Evolutionary conservation across 1,284 basidiomycete species (phyloP).

Genomic region (Microbotryum scabiosae): DNA sequence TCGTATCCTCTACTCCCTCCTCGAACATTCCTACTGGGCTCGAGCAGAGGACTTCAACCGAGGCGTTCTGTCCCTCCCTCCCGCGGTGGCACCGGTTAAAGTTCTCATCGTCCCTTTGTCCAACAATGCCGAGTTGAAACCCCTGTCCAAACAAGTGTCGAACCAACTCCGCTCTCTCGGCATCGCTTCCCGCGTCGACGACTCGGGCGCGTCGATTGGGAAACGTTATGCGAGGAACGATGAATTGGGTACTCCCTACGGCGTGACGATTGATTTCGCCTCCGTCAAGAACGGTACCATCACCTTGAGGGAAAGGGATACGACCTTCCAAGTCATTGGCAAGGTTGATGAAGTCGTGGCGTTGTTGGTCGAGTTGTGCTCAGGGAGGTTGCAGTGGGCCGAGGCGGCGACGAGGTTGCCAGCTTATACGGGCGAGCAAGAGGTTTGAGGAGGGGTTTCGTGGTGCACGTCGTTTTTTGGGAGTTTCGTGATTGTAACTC

Average conservation of each 20-base stretch:
- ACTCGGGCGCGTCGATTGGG: constrained; percentile 89
- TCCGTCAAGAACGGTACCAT: constrained; percentile 79
- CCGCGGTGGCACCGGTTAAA: constrained; percentile 90
- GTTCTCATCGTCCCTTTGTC: constrained; percentile 94
- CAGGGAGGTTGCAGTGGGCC: constrained; percentile 64
- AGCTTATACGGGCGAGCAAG: constrained; percentile 84
- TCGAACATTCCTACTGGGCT: constrained; percentile 95
- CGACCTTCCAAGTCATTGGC: constrained; percentile 89
- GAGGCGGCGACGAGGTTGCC: constrained; percentile 65
- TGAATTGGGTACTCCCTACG: constrained; percentile 95
- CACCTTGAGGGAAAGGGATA: constrained; percentile 90
- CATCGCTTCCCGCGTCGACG: constrained; percentile 86
- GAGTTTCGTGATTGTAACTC: too few relatives aligned
- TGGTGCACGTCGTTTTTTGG: not conserved
- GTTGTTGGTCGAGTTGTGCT: constrained; percentile 50
- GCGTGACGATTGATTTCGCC: constrained; percentile 93
- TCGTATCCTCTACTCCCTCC: constrained; percentile 84
- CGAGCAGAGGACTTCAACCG: constrained; percentile 84
- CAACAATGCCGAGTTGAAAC: constrained; percentile 73
- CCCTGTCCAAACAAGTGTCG: constrained; percentile 79
- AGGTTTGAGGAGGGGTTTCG: constrained; percentile 46
- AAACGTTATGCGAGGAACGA: constrained; percentile 97
- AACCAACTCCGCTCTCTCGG: constrained; percentile 77
- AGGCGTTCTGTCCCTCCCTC: constrained; percentile 79
- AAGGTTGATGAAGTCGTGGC: constrained; percentile 79